Conservation (phyloP, 2,329 filamentous ascomycete genomes). For the Colletotrichum cordylinicola region DNA sequence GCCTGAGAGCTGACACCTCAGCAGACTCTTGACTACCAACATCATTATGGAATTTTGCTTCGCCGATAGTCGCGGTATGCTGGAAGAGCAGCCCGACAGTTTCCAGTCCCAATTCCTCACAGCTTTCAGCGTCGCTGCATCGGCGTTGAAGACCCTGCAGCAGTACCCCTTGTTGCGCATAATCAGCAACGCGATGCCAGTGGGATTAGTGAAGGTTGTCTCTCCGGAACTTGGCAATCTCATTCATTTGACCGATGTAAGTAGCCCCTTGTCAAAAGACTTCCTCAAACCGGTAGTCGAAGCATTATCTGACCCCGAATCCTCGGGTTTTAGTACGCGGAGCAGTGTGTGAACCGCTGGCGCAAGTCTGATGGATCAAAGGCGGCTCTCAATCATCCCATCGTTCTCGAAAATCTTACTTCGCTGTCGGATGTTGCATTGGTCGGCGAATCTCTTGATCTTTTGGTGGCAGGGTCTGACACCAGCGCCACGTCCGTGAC, state of each 20-base stretch:
- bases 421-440: not conserved
- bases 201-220: not conserved
- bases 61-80: not conserved
- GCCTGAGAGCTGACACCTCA: not conserved
- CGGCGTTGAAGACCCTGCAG: not conserved
- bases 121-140: not conserved
- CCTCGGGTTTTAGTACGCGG: not conserved
- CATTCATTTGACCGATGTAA: not conserved
- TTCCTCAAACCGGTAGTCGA: not conserved
- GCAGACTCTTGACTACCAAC: not conserved
- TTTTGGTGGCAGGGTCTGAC: not conserved
- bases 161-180: not conserved
- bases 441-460: not conserved
- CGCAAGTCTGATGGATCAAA: not conserved
- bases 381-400: not conserved
- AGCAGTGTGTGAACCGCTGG: not conserved
- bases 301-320: not conserved
- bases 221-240: not conserved
- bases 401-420: not conserved
- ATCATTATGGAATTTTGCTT: not conserved
- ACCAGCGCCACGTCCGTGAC: not conserved
- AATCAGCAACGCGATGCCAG: not conserved
- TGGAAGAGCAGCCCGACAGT: not conserved
- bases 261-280: not conserved
- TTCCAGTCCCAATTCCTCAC: not conserved